Evolutionary conservation across 345 rosid genomes (phyloP).

Genomic region (Anacardium occidentale): DNA sequence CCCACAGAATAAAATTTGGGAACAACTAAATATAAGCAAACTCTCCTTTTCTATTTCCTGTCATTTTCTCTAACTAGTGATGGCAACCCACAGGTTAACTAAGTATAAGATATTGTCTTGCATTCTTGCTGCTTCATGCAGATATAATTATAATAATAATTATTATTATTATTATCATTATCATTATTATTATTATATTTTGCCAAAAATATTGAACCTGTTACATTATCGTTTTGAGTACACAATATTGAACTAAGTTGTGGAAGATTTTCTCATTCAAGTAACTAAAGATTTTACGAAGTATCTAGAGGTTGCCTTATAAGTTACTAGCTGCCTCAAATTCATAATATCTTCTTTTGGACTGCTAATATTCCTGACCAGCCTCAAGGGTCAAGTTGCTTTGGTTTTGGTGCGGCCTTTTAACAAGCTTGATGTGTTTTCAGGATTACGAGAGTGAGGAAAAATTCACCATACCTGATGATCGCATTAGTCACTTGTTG

Average conservation of each 20-base stretch:
- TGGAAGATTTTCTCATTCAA: not conserved
- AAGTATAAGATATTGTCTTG: too few species aligned
- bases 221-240: not conserved
- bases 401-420: not conserved
- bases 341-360: not conserved
- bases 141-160: not conserved
- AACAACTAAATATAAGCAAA: not conserved
- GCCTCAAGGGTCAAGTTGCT: not conserved
- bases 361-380: not conserved
- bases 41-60: not conserved
- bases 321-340: not conserved
- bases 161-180: not conserved
- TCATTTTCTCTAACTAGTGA: not conserved
- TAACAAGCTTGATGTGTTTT: constrained; percentile 19
- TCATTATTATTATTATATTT: not conserved
- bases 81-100: not conserved
- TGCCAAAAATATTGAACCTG: not conserved
- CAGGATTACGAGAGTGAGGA: constrained; percentile 85
- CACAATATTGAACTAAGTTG: not conserved
- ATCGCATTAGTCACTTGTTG: constrained; percentile 80
- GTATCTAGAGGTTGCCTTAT: not conserved
- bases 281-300: not conserved
- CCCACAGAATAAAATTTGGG: not conserved
- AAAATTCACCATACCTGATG: constrained; percentile 69
- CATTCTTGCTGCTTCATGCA: not conserved